phyloP scores from a whole-genome alignment of 768 basidiomycete genomes.

The Pholiota molesta region DNA sequence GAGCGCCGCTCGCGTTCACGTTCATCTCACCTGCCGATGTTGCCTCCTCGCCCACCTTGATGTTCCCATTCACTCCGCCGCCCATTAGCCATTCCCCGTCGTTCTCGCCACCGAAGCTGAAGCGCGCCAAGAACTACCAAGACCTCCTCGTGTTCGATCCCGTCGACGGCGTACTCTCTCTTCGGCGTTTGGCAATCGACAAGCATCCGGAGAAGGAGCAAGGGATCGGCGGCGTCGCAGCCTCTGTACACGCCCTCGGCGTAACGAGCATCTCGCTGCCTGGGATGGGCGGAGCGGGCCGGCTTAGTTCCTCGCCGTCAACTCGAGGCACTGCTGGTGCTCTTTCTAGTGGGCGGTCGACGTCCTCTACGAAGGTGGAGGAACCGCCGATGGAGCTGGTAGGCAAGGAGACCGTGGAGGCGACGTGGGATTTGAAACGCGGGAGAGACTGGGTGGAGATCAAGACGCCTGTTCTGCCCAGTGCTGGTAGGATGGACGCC shows the following conservation, averaged over 20 bases:
- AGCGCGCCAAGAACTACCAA: slow-evolving; percentile 51
- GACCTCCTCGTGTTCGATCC: slow-evolving; percentile 75
- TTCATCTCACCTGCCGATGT: slow-evolving; percentile 48
- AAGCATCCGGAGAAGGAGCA: slow-evolving; percentile 26
- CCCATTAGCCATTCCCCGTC: slow-evolving; percentile 25
- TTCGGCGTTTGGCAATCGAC: slow-evolving; percentile 57
- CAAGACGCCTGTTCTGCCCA: slow-evolving; percentile 30
- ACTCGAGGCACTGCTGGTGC: slow-evolving; percentile 16
- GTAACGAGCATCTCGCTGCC: slow-evolving; percentile 67
- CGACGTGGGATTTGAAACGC: slow-evolving; percentile 67
- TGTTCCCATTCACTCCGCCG: slow-evolving; percentile 9
- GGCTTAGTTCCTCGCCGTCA: slow-evolving; percentile 36
- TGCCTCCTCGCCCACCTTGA: slow-evolving; percentile 12
- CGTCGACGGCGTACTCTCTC: slow-evolving; percentile 51
- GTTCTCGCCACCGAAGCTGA: slow-evolving; percentile 29
- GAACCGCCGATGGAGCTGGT: slow-evolving; percentile 37
- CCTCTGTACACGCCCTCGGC: slow-evolving; percentile 33
- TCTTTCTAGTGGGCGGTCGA: not conserved
- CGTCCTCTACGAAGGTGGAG: slow-evolving; percentile 7
- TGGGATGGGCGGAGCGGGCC: slow-evolving; percentile 46
- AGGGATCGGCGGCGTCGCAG: slow-evolving; percentile 26
- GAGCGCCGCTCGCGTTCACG: slow-evolving; percentile 54
- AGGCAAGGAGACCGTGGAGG: slow-evolving; percentile 46
- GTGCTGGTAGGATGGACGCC: slow-evolving; percentile 1
- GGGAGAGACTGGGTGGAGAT: slow-evolving; percentile 57